Evolutionary conservation across 1,284 basidiomycete species (phyloP).

Genomic region (Coniophora puteana): DNA sequence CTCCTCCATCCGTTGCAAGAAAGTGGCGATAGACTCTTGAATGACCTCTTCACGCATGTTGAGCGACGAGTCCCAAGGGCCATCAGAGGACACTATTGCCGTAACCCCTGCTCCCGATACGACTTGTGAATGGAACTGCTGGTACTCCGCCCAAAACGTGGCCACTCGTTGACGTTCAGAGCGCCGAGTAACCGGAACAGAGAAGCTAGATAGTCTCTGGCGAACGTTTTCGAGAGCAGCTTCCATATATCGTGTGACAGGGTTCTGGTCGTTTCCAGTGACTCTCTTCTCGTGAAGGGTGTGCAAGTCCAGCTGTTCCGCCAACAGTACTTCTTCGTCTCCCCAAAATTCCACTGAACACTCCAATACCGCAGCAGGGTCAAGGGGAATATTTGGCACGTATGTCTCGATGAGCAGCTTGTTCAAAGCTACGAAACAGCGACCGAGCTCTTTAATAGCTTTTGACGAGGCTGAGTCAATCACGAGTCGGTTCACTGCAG

Average conservation of each 20-base stretch:
- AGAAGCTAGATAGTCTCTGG: constrained; percentile 17
- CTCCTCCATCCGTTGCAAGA: constrained; percentile 53
- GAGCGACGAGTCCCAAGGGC: constrained; percentile 34
- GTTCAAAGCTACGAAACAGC: constrained; percentile 66
- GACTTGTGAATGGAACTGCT: constrained; percentile 64
- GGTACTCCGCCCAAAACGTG: constrained; percentile 81
- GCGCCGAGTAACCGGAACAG: constrained; percentile 29
- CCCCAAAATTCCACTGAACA: constrained; percentile 48
- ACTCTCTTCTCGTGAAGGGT: constrained; percentile 51
- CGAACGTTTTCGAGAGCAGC: constrained; percentile 32
- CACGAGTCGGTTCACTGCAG: constrained; percentile 5
- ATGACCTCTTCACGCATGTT: constrained; percentile 51
- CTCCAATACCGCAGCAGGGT: constrained; percentile 75
- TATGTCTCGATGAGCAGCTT: constrained; percentile 66
- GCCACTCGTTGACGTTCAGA: constrained; percentile 61
- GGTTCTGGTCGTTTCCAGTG: constrained; percentile 61
- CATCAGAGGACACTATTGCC: constrained; percentile 33
- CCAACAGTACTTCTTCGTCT: constrained; percentile 44
- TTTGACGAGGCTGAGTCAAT: constrained; percentile 1
- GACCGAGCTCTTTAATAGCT: constrained; percentile 36
- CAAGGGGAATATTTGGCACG: constrained; percentile 84
- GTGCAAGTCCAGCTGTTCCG: constrained; percentile 57
- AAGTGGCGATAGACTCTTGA: constrained; percentile 66
- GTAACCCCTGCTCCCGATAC: constrained; percentile 44
- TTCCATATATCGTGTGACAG: constrained; percentile 42